Evolutionary conservation across 345 rosid genomes (phyloP).

Genomic region (Geranium rotundifolium): DNA sequence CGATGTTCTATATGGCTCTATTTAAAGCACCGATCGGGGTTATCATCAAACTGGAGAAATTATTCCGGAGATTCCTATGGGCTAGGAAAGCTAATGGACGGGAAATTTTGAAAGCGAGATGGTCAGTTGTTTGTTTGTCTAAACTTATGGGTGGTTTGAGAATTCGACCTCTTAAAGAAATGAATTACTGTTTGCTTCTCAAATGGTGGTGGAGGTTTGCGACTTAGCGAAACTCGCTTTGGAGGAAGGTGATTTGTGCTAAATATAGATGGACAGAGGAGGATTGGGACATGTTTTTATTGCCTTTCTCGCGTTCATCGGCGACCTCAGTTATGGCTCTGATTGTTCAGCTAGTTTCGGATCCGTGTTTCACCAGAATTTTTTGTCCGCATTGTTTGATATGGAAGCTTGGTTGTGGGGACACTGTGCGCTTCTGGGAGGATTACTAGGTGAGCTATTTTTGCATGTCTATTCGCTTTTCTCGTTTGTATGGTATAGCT

Average conservation of each 20-base stretch:
- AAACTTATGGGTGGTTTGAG: not conserved
- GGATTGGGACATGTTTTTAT: no score
- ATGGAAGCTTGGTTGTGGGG: no score
- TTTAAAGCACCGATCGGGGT: not conserved
- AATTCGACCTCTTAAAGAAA: not conserved
- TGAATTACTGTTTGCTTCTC: not conserved
- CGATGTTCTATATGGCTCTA: not conserved
- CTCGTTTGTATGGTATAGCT: no score
- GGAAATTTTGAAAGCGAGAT: not conserved
- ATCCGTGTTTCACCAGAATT: no score
- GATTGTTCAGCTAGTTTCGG: no score
- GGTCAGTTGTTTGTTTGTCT: not conserved
- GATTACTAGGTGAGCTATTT: no score
- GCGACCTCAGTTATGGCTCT: no score
- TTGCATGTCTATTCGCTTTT: no score
- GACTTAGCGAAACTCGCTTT: not conserved
- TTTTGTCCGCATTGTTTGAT: no score
- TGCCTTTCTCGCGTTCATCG: no score
- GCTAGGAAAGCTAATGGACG: not conserved
- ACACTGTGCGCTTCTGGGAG: no score
- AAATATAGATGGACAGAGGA: not conserved
- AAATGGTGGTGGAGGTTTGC: conserved; percentile 1
- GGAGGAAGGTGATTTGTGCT: not conserved
- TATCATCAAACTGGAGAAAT: not conserved
- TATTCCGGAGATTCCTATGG: not conserved